phyloP scores from a whole-genome alignment of 768 basidiomycete species.

The Amanita jacksonii region DNA sequence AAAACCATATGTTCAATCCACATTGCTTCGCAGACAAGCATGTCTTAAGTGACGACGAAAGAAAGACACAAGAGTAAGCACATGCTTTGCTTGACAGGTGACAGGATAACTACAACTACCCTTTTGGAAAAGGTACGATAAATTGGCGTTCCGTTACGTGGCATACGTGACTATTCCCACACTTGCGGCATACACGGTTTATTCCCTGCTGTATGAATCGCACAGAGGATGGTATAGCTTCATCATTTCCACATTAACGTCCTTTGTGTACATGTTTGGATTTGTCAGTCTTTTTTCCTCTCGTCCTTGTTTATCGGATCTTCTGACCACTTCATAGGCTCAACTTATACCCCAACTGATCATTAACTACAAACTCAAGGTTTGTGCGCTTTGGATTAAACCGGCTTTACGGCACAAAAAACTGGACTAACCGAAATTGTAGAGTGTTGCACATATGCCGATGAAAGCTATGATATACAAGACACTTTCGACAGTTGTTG shows the following conservation, averaged over 20 bases:
- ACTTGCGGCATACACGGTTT: constrained; percentile 66
- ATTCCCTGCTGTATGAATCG: constrained; percentile 73
- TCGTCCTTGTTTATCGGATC: constrained; percentile 8
- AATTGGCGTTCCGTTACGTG: constrained; percentile 90
- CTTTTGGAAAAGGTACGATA: constrained; percentile 61
- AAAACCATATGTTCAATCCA: constrained; percentile 4
- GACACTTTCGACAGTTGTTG: constrained; percentile 80
- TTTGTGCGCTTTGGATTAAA: constrained; percentile 24
- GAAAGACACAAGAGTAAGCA: constrained; percentile 90
- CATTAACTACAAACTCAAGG: constrained; percentile 97
- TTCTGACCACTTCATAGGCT: constrained; percentile 37
- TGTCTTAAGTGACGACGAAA: constrained; percentile 92
- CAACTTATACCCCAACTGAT: constrained; percentile 84
- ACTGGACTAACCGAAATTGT: constrained; percentile 8
- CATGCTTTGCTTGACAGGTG: constrained; percentile 4
- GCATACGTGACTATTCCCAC: constrained; percentile 82
- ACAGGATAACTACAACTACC: constrained; percentile 1
- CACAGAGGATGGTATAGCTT: constrained; percentile 97
- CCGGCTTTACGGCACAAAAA: constrained; percentile 2
- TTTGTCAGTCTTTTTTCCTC: constrained; percentile 65
- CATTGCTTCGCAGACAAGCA: constrained; percentile 66
- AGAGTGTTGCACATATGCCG: constrained; percentile 97
- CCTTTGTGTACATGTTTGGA: constrained; percentile 94
- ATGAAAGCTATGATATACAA: constrained; percentile 99
- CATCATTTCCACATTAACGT: constrained; percentile 85